Base-by-base conservation (phyloP, 2,329 filamentous ascomycete genomes). In the Pseudocercospora crystallina region DNA sequence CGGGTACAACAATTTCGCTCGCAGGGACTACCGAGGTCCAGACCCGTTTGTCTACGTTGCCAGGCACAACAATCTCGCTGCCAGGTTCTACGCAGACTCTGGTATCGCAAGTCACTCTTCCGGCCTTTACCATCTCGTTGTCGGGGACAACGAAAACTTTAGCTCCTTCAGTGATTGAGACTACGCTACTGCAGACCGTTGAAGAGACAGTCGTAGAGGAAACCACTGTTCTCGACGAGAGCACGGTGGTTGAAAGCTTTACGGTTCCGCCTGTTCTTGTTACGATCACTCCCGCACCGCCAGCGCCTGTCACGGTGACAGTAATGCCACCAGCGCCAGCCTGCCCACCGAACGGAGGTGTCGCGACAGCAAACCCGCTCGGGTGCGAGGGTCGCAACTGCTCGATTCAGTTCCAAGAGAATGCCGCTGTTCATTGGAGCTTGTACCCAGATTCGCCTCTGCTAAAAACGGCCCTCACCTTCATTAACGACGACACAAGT, bases 361-460 rank as follows among this genome's bases (percentile, higher is more conserved):
- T 14, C 12, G 14, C 17, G 8, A 12, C 17, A 15, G 29, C 40
- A 20, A 43, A 43, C 12, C 15, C 54, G 40, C 33, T 36, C 8
- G 50, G 42, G 3, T 60, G 59, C 15, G 11, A 35, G 11, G 50
- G 53, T 15, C 30, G 47, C 8, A 34, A 34, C 9, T 62, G 60
- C 43, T 40, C 42, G 29, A 7, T 62, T 3, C 40, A 56, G n/a
- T 54, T 61, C 17, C 48, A 61, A 12, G 29, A 54, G 8, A 49
- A 39, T 5, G 47, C 52, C 2, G 49, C 42, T 13, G 48, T 58
- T 1, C 46, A 56, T 12, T 62, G 60, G 60, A 5, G 1, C 1
- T 13, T 42, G 10, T 30, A 35, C 8, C 20, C 45, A 2, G 32
- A 51, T 29, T 47, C 35, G 8, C 51, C 58, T 4, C 45, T 49